Evolutionary conservation across 164 flowering plant species (phyloP).

Genomic region (Vitis rupestris): DNA sequence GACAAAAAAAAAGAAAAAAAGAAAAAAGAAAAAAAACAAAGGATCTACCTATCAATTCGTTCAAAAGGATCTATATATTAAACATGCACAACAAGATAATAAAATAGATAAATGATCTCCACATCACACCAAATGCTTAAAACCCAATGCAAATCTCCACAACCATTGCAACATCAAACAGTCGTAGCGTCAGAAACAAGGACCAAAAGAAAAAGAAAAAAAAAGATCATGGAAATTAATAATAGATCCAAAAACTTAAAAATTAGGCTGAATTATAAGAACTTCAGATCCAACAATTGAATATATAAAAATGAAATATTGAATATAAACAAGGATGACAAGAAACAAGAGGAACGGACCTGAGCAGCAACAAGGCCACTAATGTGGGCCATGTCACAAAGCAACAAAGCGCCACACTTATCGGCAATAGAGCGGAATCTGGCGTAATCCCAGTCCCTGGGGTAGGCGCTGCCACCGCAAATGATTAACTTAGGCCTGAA

Average conservation of each 20-base stretch:
- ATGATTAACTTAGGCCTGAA: slow-evolving; percentile 92
- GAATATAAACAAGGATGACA: not conserved
- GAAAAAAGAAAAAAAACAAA: too few species aligned
- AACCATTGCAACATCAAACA: not conserved
- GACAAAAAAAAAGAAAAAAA: not conserved
- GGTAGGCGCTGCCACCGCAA: slow-evolving; percentile 97
- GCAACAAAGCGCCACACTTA: slow-evolving; percentile 86
- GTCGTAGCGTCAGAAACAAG: too few species aligned
- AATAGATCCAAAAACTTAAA: not conserved
- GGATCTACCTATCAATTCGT: too few species aligned
- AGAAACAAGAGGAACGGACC: slow-evolving; percentile 36
- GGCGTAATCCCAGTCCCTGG: slow-evolving; percentile 93
- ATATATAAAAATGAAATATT: not conserved
- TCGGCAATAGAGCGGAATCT: slow-evolving; percentile 76
- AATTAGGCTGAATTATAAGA: not conserved
- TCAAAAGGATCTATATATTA: too few species aligned
- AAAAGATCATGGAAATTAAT: too few species aligned
- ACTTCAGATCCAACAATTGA: slow-evolving; percentile 5
- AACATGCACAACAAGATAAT: too few species aligned
- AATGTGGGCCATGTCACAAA: slow-evolving; percentile 98
- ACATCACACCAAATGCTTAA: not conserved
- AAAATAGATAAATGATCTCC: too few species aligned
- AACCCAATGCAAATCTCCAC: slow-evolving; percentile 9
- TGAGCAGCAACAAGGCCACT: slow-evolving; percentile 99
- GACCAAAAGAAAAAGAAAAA: too few species aligned